Percentiles rank a stretch among this genome's conserved stretches.
These are phyloP conservation scores for Viola odorata DNA, from an alignment of 345 rosid species.

Conservation along the genomic window DNA sequence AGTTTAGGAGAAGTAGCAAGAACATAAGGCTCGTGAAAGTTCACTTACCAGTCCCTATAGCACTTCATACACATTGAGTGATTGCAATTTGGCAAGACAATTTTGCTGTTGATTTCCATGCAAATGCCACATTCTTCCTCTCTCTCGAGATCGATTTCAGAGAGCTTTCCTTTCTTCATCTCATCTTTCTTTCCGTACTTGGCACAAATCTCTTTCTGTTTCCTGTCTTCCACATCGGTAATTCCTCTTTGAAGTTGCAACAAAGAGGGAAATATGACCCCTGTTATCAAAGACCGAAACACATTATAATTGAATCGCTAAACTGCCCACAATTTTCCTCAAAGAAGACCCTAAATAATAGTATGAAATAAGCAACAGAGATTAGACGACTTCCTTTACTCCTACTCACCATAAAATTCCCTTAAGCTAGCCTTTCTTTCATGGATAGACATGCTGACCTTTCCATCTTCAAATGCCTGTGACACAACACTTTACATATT, in stretches of 20 bases:
- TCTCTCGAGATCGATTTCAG: constrained; percentile 20
- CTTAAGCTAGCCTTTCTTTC: constrained; percentile 82
- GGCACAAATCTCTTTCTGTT: constrained; percentile 17
- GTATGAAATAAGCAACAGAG: neutral
- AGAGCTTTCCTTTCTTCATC: constrained; percentile 13
- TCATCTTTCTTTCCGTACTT: constrained; percentile 16
- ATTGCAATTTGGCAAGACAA: constrained; percentile 23
- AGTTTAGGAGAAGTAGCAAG: no score
- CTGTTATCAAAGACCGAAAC: constrained; percentile 7
- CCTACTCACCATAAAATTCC: constrained; percentile 77
- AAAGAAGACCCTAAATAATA: neutral
- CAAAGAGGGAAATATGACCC: constrained; percentile 22
- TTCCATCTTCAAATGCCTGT: constrained; percentile 90
- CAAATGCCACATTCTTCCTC: constrained; percentile 29
- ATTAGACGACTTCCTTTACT: neutral
- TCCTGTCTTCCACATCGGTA: constrained; percentile 21
- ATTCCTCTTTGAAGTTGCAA: constrained; percentile 24
- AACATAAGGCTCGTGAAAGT: no score
- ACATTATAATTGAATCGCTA: neutral
- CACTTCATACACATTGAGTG: constrained; percentile 25
- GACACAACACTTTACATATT: constrained; percentile 7
- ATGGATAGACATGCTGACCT: constrained; percentile 72
- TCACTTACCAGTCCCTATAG: constrained; percentile 20
- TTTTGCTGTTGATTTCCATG: constrained; percentile 22
- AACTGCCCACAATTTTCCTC: neutral